These are phyloP conservation scores for Corchorus olitorius DNA, from an alignment of 345 rosid genomes.

Conservation along the genomic window DNA sequence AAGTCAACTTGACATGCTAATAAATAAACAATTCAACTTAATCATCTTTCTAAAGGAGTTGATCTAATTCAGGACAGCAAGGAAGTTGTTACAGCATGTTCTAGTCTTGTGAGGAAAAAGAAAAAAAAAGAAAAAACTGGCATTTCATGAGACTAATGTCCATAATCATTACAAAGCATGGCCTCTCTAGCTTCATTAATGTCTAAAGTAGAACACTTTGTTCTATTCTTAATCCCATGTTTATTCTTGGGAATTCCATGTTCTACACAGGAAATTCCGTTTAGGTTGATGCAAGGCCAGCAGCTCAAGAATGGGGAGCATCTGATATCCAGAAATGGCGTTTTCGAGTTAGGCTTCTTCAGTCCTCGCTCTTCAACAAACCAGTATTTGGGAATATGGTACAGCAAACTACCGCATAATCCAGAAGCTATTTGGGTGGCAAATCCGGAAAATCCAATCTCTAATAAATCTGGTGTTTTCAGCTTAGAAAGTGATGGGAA, in stretches of 20 bases:
- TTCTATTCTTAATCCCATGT: constrained; percentile 16
- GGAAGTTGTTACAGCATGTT: too few relatives aligned
- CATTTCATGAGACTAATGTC: too few relatives aligned
- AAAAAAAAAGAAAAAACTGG: too few relatives aligned
- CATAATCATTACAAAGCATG: too few relatives aligned
- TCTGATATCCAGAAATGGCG: constrained; percentile 35
- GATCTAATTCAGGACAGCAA: too few relatives aligned
- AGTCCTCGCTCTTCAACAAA: constrained; percentile 49
- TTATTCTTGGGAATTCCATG: background rate
- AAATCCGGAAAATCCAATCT: constrained; percentile 44
- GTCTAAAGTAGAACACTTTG: background rate
- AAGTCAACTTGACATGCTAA: too few relatives aligned
- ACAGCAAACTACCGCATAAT: constrained; percentile 31
- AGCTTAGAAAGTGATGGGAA: constrained; percentile 42
- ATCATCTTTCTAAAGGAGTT: too few relatives aligned
- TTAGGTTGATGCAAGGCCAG: constrained; percentile 46
- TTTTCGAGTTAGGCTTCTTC: constrained; percentile 64
- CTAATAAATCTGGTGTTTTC: constrained; percentile 55
- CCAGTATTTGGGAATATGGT: constrained; percentile 60
- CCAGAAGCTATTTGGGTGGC: constrained; percentile 55
- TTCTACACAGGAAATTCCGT: constrained; percentile 26
- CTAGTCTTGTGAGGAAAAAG: too few relatives aligned
- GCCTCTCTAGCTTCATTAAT: background rate
- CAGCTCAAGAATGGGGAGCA: constrained; percentile 65
- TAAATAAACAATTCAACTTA: too few relatives aligned